phyloP scores from a whole-genome alignment of 768 basidiomycete species.

The Symmetrospora coprosmae region DNA sequence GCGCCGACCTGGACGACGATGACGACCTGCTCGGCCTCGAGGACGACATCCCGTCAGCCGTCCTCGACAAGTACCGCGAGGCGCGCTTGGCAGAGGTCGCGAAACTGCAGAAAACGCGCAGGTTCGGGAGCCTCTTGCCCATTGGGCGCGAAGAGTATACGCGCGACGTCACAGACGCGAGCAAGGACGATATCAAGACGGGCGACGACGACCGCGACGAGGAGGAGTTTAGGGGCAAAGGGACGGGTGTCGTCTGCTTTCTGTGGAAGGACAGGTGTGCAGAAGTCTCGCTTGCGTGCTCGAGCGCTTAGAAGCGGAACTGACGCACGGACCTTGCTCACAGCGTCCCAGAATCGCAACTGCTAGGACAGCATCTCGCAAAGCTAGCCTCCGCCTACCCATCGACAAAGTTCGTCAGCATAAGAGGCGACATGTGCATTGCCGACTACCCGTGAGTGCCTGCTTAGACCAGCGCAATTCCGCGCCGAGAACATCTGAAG shows the following conservation, averaged over 20 bases:
- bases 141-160: conserved; percentile 89
- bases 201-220: conserved; percentile 50
- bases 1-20: conserved; percentile 26
- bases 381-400: conserved; percentile 68
- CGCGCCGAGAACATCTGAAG: not conserved
- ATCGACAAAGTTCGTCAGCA: conserved; percentile 87
- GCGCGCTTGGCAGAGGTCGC: conserved; percentile 54
- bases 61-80: conserved; percentile 52
- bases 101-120: conserved; percentile 46
- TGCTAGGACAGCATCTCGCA: conserved; percentile 54
- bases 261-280: conserved; percentile 90
- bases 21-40: conserved; percentile 28
- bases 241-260: conserved; percentile 86
- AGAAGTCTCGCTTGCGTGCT: not conserved
- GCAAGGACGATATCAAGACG: conserved; percentile 49
- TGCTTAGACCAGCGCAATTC: not conserved
- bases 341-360: conserved; percentile 69
- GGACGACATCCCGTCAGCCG: conserved; percentile 25
- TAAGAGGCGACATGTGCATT: conserved; percentile 69
- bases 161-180: conserved; percentile 85
- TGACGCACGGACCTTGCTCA: no score
- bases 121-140: conserved; percentile 65
- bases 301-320: not conserved
- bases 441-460: conserved; percentile 57
- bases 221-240: conserved; percentile 49